A percentile compares a stretch with the other conserved stretches of the same genome.
Conservation (phyloP, 2,329 filamentous ascomycete species). For the Proliferodiscus dingleyae region DNA sequence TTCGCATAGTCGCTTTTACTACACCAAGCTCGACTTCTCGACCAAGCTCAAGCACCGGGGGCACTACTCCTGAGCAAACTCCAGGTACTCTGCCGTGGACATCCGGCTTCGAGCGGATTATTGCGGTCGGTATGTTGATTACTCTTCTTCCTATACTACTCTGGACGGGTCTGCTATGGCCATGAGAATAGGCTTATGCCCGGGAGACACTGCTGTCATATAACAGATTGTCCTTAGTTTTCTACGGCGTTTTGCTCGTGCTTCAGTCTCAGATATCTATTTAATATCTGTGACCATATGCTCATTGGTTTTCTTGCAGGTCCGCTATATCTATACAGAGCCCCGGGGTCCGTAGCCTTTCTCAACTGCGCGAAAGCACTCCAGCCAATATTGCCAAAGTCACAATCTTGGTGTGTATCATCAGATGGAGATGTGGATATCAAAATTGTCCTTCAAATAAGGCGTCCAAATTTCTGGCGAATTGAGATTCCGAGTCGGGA, state of each 20-base stretch:
- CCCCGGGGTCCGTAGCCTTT: slow-evolving; percentile 81
- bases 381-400: slow-evolving; percentile 82
- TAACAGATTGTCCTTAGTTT: no score
- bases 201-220: no score
- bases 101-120: slow-evolving; percentile 72
- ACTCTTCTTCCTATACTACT: no score
- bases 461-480: slow-evolving; percentile 80
- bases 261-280: background rate
- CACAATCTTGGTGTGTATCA: slow-evolving; percentile 83
- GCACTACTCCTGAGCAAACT: slow-evolving; percentile 39
- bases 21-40: slow-evolving; percentile 16
- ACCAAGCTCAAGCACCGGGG: slow-evolving; percentile 21
- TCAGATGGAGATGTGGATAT: slow-evolving; percentile 60
- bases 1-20: slow-evolving; percentile 51
- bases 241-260: no score
- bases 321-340: slow-evolving; percentile 76
- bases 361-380: slow-evolving; percentile 79
- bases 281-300: background rate
- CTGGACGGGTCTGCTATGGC: no score
- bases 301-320: slow-evolving; percentile 40
- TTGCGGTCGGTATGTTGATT: slow-evolving; percentile 62
- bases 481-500: slow-evolving; percentile 73
- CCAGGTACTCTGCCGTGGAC: slow-evolving; percentile 67
- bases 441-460: slow-evolving; percentile 80
- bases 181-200: no score